Base-by-base conservation (phyloP, 768 basidiomycete genomes). In the Lentinus tigrinus region DNA sequence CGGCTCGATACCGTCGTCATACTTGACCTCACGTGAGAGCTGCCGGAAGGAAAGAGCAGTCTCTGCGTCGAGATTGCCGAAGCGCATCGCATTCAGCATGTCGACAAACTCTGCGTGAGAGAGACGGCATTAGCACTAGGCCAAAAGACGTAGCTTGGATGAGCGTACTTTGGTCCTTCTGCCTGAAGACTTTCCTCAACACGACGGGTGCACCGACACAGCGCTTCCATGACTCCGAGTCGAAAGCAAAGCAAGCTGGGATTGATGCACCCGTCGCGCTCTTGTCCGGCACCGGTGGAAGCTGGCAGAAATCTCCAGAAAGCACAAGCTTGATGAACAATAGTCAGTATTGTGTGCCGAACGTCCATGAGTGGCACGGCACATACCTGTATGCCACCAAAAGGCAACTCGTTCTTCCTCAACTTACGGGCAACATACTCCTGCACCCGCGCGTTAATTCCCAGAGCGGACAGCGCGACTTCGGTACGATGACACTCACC, bases 231-330 rank as follows among this genome's bases (percentile, higher is more conserved):
- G 79, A 75, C 14, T 79, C 62, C 0, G 93, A 87, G 54, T 95
- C 91, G 67, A 97, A 95, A 3, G 88, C 85, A 70, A 95, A 95
- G 6, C 77, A 74, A 31, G 85, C 76, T 11, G 78, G 40, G 63
- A 80, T 57, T 62, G 79, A 57, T 75, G 79, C 48, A 83, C 74
- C 66, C 75, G 69, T 72, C 1, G 27, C 56, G 19, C 80, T 65
- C 63, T 78, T 72, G 34, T 74, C 76, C 13, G 81, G 77, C 0
- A 95, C 91, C 1, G 94, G 94, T 10, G 94, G 94, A 0, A 97
- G 78, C 70, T 97, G 93, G 68, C 85, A 95, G 70, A 95, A 95
- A 68, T 97, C 94, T 7, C 94, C 94, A 8, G 88, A 93, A 4
- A 95, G 74, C 34, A 91, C 79, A 52, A 95, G 81, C 88, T 31